Conservation (phyloP, 179 eudicot species). For the Spergularia azorica region DNA sequence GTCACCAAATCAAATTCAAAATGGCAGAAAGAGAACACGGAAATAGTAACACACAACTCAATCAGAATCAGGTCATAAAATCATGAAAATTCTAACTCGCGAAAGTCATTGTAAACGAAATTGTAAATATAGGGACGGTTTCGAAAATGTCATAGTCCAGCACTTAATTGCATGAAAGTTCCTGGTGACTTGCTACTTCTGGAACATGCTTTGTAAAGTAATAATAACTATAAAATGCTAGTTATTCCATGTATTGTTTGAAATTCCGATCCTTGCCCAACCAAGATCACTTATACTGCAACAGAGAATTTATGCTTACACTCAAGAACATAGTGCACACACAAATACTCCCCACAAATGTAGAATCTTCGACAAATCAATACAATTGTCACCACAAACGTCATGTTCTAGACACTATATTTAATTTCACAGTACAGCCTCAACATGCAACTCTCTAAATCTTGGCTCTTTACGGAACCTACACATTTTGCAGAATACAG, state of each 20-base stretch:
- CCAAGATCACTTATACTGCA: not conserved
- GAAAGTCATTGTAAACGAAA: not conserved
- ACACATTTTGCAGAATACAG: not conserved
- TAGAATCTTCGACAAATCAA: not conserved
- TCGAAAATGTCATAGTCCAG: not conserved
- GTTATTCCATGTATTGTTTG: not conserved
- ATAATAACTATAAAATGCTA: not conserved
- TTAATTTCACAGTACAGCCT: not conserved
- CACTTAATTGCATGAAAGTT: too few species aligned
- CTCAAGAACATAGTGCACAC: not conserved
- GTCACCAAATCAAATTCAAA: conserved; percentile 7
- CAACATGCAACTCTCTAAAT: too few species aligned
- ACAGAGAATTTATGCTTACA: not conserved
- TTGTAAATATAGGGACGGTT: not conserved
- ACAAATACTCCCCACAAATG: not conserved
- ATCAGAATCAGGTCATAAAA: conserved; percentile 12
- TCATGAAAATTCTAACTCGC: not conserved
- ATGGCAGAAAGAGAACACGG: conserved; percentile 7
- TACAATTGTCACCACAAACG: not conserved
- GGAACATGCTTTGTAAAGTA: conserved; percentile 6
- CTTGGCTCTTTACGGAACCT: too few species aligned
- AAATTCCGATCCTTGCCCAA: not conserved
- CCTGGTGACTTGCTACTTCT: too few species aligned
- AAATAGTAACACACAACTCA: conserved; percentile 10
- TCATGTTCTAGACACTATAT: not conserved